Evolutionary conservation across 352 stramenopile species (phyloP).

Genomic region (Saprolegnia parasitica): DNA sequence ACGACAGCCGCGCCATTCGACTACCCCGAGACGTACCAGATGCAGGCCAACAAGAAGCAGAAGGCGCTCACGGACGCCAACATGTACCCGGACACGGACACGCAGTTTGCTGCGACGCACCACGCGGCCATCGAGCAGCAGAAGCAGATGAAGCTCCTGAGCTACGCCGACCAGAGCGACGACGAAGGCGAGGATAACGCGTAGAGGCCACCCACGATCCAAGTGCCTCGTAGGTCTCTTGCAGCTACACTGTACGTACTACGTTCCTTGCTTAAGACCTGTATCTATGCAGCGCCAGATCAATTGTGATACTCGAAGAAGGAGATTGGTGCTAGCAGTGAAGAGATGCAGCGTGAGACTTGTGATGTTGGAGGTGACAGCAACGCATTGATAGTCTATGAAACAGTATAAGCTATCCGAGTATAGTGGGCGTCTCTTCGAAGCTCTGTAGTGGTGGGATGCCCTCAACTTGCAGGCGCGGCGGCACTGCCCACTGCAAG

Average conservation of each 20-base stretch:
- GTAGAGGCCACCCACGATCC: too few relatives aligned
- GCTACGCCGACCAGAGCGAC: conserved; percentile 48
- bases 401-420: too few relatives aligned
- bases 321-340: too few relatives aligned
- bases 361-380: too few relatives aligned
- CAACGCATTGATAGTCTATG: too few relatives aligned
- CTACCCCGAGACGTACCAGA: conserved; percentile 73
- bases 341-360: too few relatives aligned
- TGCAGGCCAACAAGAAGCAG: conserved; percentile 63
- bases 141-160: conserved; percentile 33
- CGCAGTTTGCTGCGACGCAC: conserved; percentile 37
- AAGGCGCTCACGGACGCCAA: conserved; percentile 51
- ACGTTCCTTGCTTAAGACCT: not conserved
- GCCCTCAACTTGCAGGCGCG: too few relatives aligned
- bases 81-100: conserved; percentile 68
- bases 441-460: too few relatives aligned
- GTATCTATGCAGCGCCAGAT: too few relatives aligned
- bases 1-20: conserved; percentile 66
- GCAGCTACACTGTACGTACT: not conserved
- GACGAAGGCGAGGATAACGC: conserved; percentile 30
- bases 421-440: too few relatives aligned
- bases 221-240: not conserved
- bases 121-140: not conserved
- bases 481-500: too few relatives aligned
- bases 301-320: too few relatives aligned